Percentiles rank a stretch among this genome's conserved stretches.
Evolutionary conservation across 768 basidiomycete species (phyloP).

Genomic region (Amanita thiersii): DNA sequence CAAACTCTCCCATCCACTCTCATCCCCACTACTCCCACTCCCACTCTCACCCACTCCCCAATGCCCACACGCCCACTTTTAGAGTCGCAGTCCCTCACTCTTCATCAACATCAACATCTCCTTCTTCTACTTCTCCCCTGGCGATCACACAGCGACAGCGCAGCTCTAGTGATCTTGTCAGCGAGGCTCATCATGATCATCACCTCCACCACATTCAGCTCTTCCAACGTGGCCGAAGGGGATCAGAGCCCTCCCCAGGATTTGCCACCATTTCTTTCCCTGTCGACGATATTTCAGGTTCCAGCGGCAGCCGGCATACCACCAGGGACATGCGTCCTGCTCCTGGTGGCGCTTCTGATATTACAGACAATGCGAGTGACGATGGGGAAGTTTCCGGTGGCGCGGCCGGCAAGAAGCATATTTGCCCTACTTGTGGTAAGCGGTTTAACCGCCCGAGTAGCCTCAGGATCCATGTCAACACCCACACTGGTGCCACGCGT

Average conservation of each 20-base stretch:
- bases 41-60: slow-evolving; percentile 16
- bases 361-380: slow-evolving; percentile 5
- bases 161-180: not conserved
- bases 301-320: not conserved
- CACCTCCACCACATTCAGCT: slow-evolving; percentile 1
- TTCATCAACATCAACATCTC: slow-evolving; percentile 3
- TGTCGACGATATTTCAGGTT: not conserved
- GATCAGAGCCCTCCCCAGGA: slow-evolving; percentile 1
- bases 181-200: too few relatives aligned
- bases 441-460: slow-evolving; percentile 66
- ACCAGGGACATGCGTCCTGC: too few relatives aligned
- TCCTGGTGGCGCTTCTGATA: not conserved
- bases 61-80: slow-evolving; percentile 28
- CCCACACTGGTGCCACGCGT: slow-evolving; percentile 66
- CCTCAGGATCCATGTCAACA: slow-evolving; percentile 57
- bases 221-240: slow-evolving; percentile 4
- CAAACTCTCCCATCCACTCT: slow-evolving; percentile 7
- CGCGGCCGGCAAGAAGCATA: slow-evolving; percentile 33
- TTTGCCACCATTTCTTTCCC: slow-evolving; percentile 7
- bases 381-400: slow-evolving; percentile 10
- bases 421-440: slow-evolving; percentile 49
- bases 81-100: slow-evolving; percentile 23
- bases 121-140: slow-evolving; percentile 1
- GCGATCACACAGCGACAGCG: slow-evolving; percentile 5
- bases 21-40: slow-evolving; percentile 1